Evolutionary conservation across 768 basidiomycete species (phyloP), one percentile per base, ranked within the genome.

Genomic region (Naganishia friedmannii): DNA sequence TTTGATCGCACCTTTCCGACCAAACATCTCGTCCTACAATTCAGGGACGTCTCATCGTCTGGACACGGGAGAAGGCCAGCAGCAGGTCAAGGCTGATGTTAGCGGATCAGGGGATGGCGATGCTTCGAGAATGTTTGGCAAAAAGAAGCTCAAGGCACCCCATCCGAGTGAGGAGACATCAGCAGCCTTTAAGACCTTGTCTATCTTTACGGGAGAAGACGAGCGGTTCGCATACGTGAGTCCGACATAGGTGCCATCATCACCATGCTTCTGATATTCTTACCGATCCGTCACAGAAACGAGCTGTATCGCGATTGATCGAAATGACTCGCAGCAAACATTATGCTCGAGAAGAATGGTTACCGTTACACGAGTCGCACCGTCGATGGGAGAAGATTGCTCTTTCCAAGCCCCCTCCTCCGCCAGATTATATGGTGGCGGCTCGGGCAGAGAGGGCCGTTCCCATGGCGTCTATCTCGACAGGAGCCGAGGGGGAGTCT

Each of bases 161-260:
- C 74, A 66, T 57, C 75, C 66, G 54, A 72, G 69, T 32, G 73
- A 73, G 28, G 80, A 77, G 29, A 71, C 71, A 5, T 70, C 78
- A 1, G 76, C 81, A 0, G 73, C 78, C 26, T 83, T 87, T 65
- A 83, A 85, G 71, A 84, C 80, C n/a, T 73, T 88, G 28, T 83
- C 85, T 0, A 86, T 88, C 53, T 87, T 87, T 65, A 78, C 80
- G 78, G 87, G 82, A 54, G 82, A 87, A 76, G 87, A 88, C 73
- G 87, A 88, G 77, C 84, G 85, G 42, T 87, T 88, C 74, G 86
- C 86, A 1, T 88, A 85, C 83, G 79, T 80, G 67, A 74, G 78
- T 74, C 10, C 13, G 42, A 7, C n/a, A 26, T 3, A 0, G 32
- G 48, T 23, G 55, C 54, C 28, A 23, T 23, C 3, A 23, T 26